phyloP scores from a whole-genome alignment of 108 stramenopile genomes.

The Asterionellopsis glacialis region DNA sequence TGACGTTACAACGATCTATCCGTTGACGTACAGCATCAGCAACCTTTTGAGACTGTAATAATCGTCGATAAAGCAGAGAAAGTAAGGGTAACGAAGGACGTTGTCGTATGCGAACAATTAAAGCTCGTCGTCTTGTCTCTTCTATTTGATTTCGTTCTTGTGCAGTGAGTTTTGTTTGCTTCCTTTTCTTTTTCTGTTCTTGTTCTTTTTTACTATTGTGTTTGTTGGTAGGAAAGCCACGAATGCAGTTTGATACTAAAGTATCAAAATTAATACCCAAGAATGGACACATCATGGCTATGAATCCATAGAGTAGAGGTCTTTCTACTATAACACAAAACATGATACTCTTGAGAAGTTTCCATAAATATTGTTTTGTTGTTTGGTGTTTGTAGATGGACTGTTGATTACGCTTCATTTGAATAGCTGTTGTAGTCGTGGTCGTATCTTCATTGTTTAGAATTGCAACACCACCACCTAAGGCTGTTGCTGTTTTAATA shows the following conservation, averaged over 20 bases:
- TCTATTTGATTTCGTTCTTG: too few species aligned
- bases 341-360: slow-evolving; percentile 32
- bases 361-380: slow-evolving; percentile 30
- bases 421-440: too few species aligned
- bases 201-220: too few species aligned
- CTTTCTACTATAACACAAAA: slow-evolving; percentile 46
- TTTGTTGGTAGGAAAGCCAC: slow-evolving; percentile 59
- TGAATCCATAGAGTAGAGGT: slow-evolving; percentile 33
- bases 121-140: slow-evolving; percentile 19
- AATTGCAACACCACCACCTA: slow-evolving; percentile 70
- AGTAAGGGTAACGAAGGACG: slow-evolving; percentile 56
- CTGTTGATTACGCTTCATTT: slow-evolving; percentile 60
- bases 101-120: slow-evolving; percentile 23
- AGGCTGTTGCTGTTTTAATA: slow-evolving; percentile 80
- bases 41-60: too few species aligned
- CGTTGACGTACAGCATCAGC: slow-evolving; percentile 15
- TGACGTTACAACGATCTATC: slow-evolving; percentile 2
- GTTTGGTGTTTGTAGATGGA: slow-evolving; percentile 43
- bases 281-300: slow-evolving; percentile 15
- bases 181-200: too few species aligned
- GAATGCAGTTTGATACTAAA: slow-evolving; percentile 39
- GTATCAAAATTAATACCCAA: slow-evolving; percentile 50
- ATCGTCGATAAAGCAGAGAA: slow-evolving; percentile 29
- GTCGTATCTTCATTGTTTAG: not conserved
- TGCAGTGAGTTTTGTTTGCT: too few species aligned